A percentile compares a stretch with the other conserved stretches of the same genome.
phyloP scores from a whole-genome alignment of 345 rosid species.

The Luvunga scandens region DNA sequence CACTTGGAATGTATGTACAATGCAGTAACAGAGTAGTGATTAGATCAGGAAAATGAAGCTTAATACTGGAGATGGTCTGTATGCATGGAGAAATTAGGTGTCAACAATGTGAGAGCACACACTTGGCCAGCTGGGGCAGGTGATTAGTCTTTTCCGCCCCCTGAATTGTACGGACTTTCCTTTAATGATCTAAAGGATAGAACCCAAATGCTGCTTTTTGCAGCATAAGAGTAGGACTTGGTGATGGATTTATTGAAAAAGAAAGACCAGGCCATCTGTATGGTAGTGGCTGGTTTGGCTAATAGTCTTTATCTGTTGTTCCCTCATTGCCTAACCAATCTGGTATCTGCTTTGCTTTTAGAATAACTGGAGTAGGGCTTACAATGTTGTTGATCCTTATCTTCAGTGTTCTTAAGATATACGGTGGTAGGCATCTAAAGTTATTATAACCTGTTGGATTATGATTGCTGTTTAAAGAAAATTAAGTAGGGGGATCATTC shows the following conservation, averaged over 20 bases:
- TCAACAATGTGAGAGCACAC: neutral
- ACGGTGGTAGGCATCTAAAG: neutral
- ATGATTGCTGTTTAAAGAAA: neutral
- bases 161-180: neutral
- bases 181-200: neutral
- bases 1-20: neutral
- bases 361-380: neutral
- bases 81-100: too few relatives aligned
- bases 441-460: neutral
- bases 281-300: neutral
- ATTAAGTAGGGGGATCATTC: neutral
- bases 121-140: neutral
- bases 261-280: neutral
- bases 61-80: neutral
- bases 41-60: neutral
- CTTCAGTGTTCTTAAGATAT: neutral
- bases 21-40: neutral
- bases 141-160: neutral
- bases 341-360: neutral
- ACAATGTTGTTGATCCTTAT: neutral
- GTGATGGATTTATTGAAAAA: neutral
- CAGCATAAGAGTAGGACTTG: neutral
- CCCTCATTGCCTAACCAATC: neutral
- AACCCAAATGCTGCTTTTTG: neutral
- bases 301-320: neutral